Base-by-base conservation (phyloP, 192 early-diverging fungal genomes). In the Podila horticola region DNA sequence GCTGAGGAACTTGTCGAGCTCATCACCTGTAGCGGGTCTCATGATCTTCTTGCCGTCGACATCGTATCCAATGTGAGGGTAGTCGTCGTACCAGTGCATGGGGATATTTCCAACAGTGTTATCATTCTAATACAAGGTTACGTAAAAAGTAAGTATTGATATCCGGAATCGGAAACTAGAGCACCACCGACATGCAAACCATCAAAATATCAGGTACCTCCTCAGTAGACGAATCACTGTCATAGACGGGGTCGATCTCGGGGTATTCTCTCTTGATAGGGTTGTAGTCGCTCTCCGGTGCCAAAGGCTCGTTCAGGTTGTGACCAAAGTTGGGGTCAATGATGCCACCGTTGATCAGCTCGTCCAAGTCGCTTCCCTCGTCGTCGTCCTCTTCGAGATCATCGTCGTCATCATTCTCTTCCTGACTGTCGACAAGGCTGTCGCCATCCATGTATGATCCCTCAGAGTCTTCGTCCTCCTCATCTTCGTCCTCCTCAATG, bases 51-150 rank as follows among this genome's bases (percentile, higher is more conserved):
- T 96, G 41, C 98, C 98, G 72, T 97, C 86, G 31, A 97, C 85
- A 72, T 96, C 92, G 82, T 99, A 99, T 48, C 98, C 98, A 67
- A 98, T 97, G 76, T 99, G 98, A 62, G 93, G 93, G 52, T 93
- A 94, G 57, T 99, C 98, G 45, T 95, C 93, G 77, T 99, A 99
- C 97, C 97, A 99, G 84, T 97, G 94, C 82, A 97, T 91, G 10
- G 98, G 97, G 38, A 99, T 90, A 67, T 98, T 96, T 63, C 98
- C 98, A 62, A 98, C 92, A 0, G 96, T 97, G 82, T 99, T 99
- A 20, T 82, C 79, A 2, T 91, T 88, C 88, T 94, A 85, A 11
- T 71, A 85, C 60, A 28, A 33, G 6, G 68, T 22, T 45, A 30
- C n/a, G 12, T n/a, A 41, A 6, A 41, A 57, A 20, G 48, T 19